Base-by-base conservation (phyloP, 805 yeast genomes). In the Saturnispora mendoncae region DNA sequence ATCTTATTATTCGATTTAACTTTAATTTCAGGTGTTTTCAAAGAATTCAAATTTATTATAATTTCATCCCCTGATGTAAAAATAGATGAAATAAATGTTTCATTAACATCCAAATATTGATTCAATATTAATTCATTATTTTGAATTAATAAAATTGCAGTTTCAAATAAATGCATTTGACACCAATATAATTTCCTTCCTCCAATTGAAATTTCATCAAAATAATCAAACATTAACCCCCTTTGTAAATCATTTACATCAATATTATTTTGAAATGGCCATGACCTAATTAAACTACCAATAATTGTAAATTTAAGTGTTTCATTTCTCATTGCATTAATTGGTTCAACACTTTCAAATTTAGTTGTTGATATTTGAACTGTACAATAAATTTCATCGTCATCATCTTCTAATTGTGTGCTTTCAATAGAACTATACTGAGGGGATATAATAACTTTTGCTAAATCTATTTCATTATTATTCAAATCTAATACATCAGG, bases 131-230 rank as follows among this genome's bases (percentile, higher is more conserved):
- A n/a, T 3, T 42, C 34, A 1, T 40, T 25, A 20, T 26, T 33
- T 36, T 45, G 44, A 17, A 57, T 31, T 4, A 58, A 38, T 5
- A 58, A 21, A 4, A 58, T 18, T 9, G 41, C 26, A 14, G 50
- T 46, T 41, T 56, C 60, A 44, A 58, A 58, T 5, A 58, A 39
- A 35, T 44, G 51, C 8, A 53, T 33, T 35, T 50, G 51, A 10
- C 52, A 41, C 2, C 38, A 34, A 4, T 5, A n/a, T 25, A 21
- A 46, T 10, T 18, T 31, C 28, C 28, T 38, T 4, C 31, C n/a
- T n/a, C 38, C 46, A 7, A 44, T 32, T 37, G 26, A 33, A 6
- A 28, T 39, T 33, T 55, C 54, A 36, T 53, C 48, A 20, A 47
- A 39, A 38, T 56, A 62, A 45, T 57, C 57, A 17, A 57, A 33